Percentiles rank a stretch among this genome's conserved stretches.
phyloP scores from a whole-genome alignment of 2,329 filamentous ascomycete species.

The Endothia cerciana region DNA sequence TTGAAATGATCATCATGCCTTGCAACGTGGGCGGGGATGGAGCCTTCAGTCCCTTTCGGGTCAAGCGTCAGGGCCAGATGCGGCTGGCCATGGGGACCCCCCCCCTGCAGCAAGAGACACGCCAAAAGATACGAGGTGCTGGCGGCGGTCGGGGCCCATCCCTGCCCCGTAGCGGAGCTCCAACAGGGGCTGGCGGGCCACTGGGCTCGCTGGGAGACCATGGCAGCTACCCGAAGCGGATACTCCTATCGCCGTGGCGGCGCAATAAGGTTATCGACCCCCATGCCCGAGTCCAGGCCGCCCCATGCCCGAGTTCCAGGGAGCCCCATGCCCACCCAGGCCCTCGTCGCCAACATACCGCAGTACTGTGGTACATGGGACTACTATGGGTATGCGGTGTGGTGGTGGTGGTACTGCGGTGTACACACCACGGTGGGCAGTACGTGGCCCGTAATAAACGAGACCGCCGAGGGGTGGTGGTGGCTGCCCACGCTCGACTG shows the following conservation, averaged over 20 bases:
- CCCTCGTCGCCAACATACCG: too few relatives aligned
- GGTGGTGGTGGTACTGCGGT: too few relatives aligned
- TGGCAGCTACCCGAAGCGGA: conserved; percentile 15
- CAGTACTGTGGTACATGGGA: too few relatives aligned
- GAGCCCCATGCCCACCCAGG: neutral
- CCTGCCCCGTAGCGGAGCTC: conserved; percentile 10
- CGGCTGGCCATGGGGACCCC: neutral
- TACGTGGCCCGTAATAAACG: too few relatives aligned
- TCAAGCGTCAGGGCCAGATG: conserved; percentile 27
- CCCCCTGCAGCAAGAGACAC: neutral
- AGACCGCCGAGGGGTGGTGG: too few relatives aligned
- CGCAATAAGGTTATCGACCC: conserved; percentile 27
- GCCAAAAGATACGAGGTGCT: conserved; percentile 10
- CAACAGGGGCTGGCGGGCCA: conserved; percentile 17
- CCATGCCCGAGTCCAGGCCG: neutral
- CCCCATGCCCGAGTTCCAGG: too few relatives aligned
- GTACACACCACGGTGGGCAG: too few relatives aligned
- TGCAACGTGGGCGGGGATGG: neutral
- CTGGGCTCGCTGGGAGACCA: conserved; percentile 9
- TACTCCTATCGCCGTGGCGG: conserved; percentile 24
- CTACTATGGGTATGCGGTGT: too few relatives aligned
- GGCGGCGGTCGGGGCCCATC: neutral
- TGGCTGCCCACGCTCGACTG: neutral
- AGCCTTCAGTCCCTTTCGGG: conserved; percentile 14
- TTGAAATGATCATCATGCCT: conserved; percentile 8